A percentile compares a stretch with the other conserved stretches of the same genome.
Evolutionary conservation across 768 basidiomycete genomes (phyloP).

Genomic region (Tricholoma flavovirens): DNA sequence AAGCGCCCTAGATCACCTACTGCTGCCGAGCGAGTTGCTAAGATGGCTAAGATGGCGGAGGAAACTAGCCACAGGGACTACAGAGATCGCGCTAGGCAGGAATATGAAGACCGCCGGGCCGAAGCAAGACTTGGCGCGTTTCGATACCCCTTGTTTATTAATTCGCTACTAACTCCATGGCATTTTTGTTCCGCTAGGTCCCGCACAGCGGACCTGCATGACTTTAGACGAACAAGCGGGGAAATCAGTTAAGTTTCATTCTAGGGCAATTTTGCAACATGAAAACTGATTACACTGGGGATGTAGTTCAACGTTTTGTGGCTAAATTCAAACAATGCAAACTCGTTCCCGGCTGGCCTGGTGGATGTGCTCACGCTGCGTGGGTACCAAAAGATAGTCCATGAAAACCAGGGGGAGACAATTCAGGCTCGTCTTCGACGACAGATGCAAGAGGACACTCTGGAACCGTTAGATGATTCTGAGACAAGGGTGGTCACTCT

Average conservation of each 20-base stretch:
- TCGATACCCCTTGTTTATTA: not conserved
- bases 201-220: constrained; percentile 68
- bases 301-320: constrained; percentile 76
- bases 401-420: constrained; percentile 26
- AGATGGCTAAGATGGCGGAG: constrained; percentile 75
- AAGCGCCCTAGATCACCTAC: constrained; percentile 67
- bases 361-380: constrained; percentile 49
- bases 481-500: constrained; percentile 24
- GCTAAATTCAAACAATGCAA: constrained; percentile 61
- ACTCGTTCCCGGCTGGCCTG: constrained; percentile 63
- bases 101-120: constrained; percentile 72
- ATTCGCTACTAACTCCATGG: not conserved
- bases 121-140: constrained; percentile 56
- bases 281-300: constrained; percentile 3
- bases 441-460: constrained; percentile 73
- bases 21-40: constrained; percentile 57
- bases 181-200: constrained; percentile 25
- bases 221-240: constrained; percentile 72
- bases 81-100: constrained; percentile 63
- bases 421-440: constrained; percentile 51
- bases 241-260: constrained; percentile 39
- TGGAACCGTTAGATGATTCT: constrained; percentile 46
- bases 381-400: constrained; percentile 18
- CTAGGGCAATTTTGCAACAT: not conserved
- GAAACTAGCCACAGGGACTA: constrained; percentile 50